These are phyloP conservation scores for Podochytrium sp. DNA, from an alignment of 192 early-diverging fungal species.

Conservation along the genomic window DNA sequence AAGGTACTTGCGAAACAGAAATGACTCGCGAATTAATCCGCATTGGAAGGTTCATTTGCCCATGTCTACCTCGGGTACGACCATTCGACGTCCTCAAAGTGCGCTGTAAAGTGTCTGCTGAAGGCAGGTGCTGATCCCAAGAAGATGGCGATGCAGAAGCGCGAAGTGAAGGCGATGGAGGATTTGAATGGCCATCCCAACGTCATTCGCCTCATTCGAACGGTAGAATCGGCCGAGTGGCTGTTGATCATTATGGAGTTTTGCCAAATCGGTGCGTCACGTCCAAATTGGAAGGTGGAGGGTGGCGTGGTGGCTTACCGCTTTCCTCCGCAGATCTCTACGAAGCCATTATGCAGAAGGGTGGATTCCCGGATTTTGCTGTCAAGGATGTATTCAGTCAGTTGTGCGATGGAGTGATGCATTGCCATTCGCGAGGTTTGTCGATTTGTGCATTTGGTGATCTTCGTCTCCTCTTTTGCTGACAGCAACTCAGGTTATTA, in stretches of 20 bases:
- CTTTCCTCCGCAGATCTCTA: conserved; percentile 41
- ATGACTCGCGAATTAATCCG: background rate
- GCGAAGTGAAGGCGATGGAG: conserved; percentile 41
- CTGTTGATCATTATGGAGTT: conserved; percentile 44
- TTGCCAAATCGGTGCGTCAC: conserved; percentile 34
- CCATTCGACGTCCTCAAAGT: conserved; percentile 12
- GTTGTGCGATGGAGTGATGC: conserved; percentile 75
- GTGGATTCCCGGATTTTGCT: conserved; percentile 31
- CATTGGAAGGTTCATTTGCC: conserved; percentile 51
- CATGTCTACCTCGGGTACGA: conserved; percentile 48
- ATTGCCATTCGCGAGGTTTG: conserved; percentile 74
- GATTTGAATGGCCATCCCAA: conserved; percentile 32
- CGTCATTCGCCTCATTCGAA: conserved; percentile 36
- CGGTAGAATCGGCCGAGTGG: conserved; percentile 43
- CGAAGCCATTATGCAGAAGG: conserved; percentile 47
- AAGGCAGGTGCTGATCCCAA: conserved; percentile 43
- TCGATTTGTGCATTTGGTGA: too few relatives aligned
- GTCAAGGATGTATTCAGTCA: conserved; percentile 67
- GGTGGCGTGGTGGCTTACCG: background rate
- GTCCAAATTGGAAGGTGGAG: background rate
- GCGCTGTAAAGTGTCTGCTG: conserved; percentile 55
- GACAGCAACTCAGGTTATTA: too few relatives aligned
- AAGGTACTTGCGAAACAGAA: background rate
- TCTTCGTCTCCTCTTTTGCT: too few relatives aligned
- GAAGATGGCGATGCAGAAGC: conserved; percentile 46